Percentiles rank a stretch among this genome's conserved stretches.
Evolutionary conservation across 2,329 filamentous ascomycete genomes (phyloP).

Genomic region (Aspergillus carbonarius): DNA sequence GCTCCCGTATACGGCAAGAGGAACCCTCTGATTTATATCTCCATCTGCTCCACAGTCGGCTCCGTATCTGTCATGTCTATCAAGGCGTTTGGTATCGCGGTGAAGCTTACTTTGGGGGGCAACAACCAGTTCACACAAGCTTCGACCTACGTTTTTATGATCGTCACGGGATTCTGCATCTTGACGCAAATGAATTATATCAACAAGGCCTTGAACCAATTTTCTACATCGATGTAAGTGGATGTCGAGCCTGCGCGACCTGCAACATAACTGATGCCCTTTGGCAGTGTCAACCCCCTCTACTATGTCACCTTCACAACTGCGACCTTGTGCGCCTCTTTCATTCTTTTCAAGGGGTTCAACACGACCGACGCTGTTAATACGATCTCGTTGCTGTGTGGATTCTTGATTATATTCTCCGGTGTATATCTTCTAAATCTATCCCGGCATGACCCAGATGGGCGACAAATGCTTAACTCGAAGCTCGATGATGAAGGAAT

Average conservation of each 20-base stretch:
- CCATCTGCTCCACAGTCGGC: slow-evolving; percentile 95
- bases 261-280: slow-evolving; percentile 9
- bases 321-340: slow-evolving; percentile 87
- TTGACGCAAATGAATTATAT: slow-evolving; percentile 99
- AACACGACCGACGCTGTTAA: slow-evolving; percentile 91
- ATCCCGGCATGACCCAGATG: slow-evolving; percentile 87
- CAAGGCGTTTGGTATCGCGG: slow-evolving; percentile 95
- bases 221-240: slow-evolving; percentile 92
- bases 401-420: slow-evolving; percentile 91
- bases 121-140: slow-evolving; percentile 95
- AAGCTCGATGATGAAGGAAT: slow-evolving; percentile 64
- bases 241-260: no score
- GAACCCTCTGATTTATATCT: slow-evolving; percentile 94
- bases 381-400: slow-evolving; percentile 86
- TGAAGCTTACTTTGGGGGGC: slow-evolving; percentile 89
- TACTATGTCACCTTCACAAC: slow-evolving; percentile 99
- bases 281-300: slow-evolving; percentile 78
- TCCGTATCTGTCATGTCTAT: slow-evolving; percentile 99
- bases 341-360: slow-evolving; percentile 93
- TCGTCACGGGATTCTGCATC: slow-evolving; percentile 89
- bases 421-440: slow-evolving; percentile 95
- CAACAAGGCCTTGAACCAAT: slow-evolving; percentile 96
- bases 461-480: slow-evolving; percentile 63
- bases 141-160: slow-evolving; percentile 96
- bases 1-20: slow-evolving; percentile 87